Conservation (phyloP, 2,329 filamentous ascomycete genomes). For the Dendrostoma leiphaemia region DNA sequence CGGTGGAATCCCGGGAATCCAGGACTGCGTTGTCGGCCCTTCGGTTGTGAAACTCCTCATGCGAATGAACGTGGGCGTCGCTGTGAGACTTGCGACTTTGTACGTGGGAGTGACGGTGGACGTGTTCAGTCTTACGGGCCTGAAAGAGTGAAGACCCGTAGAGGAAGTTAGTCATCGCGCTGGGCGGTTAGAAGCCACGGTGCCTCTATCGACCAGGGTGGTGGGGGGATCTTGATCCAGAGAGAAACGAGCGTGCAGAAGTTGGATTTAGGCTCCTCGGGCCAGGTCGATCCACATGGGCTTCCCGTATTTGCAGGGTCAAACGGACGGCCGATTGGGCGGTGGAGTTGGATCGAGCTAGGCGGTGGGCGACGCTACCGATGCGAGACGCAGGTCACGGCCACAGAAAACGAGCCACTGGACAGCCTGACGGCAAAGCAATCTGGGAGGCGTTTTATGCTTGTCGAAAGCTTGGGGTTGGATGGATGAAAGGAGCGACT, state of each 20-base stretch:
- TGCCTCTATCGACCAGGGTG: conserved; percentile 15
- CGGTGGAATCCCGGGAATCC: conserved; percentile 30
- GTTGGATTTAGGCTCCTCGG: conserved; percentile 10
- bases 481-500: conserved; percentile 16
- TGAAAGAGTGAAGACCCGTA: conserved; percentile 49
- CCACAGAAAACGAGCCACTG: conserved; percentile 8
- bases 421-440: background rate
- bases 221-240: conserved; percentile 4
- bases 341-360: background rate
- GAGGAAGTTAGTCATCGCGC: conserved; percentile 44
- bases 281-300: conserved; percentile 10
- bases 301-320: conserved; percentile 11
- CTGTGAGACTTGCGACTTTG: conserved; percentile 22
- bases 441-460: background rate
- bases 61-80: conserved; percentile 26
- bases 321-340: background rate
- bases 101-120: conserved; percentile 26
- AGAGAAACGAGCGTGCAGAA: conserved; percentile 16
- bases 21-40: conserved; percentile 22
- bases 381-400: conserved; percentile 10
- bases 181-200: conserved; percentile 31
- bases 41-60: conserved; percentile 27
- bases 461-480: conserved; percentile 15
- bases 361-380: conserved; percentile 2
- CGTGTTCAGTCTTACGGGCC: conserved; percentile 35